These are phyloP conservation scores for Orychophragmus violaceus DNA, from an alignment of 345 rosid genomes.

Conservation along the genomic window DNA sequence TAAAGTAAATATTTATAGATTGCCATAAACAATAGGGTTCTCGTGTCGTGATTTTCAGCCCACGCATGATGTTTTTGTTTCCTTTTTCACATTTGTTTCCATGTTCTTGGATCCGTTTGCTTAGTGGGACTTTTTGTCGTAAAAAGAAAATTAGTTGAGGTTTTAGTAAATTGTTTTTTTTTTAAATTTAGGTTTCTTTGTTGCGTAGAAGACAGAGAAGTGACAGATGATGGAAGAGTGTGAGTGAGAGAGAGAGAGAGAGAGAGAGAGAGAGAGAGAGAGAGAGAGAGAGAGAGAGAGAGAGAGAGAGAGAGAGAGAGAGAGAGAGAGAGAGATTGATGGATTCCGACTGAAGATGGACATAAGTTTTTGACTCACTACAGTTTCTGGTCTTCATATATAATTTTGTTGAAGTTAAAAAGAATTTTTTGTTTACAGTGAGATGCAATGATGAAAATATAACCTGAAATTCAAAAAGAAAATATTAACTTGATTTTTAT, in stretches of 20 bases:
- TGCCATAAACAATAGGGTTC: neutral
- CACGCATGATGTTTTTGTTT: slow-evolving; percentile 24
- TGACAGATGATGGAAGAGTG: slow-evolving; percentile 40
- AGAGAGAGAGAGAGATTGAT: slow-evolving; percentile 19
- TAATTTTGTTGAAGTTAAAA: neutral
- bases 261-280: slow-evolving; percentile 17
- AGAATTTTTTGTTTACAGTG: neutral
- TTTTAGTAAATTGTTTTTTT: slow-evolving; percentile 2
- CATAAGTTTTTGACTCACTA: slow-evolving; percentile 43
- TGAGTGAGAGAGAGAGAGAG: neutral
- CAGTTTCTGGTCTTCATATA: slow-evolving; percentile 22
- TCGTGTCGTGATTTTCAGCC: slow-evolving; percentile 18
- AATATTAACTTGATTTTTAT: neutral
- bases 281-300: slow-evolving; percentile 12
- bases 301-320: slow-evolving; percentile 15
- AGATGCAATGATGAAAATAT: no score
- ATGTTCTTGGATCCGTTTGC: slow-evolving; percentile 30
- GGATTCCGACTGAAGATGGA: slow-evolving; percentile 43
- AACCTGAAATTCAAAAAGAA: no score
- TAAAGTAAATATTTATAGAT: neutral
- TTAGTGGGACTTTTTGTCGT: slow-evolving; percentile 19
- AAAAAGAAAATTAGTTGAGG: neutral
- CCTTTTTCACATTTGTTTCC: slow-evolving; percentile 22
- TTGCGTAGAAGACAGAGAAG: slow-evolving; percentile 50
- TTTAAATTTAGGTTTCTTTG: slow-evolving; percentile 27